A percentile compares a stretch with the other conserved stretches of the same genome.
Conservation (phyloP, 441 rosid species). For the Gossypium davidsonii region DNA sequence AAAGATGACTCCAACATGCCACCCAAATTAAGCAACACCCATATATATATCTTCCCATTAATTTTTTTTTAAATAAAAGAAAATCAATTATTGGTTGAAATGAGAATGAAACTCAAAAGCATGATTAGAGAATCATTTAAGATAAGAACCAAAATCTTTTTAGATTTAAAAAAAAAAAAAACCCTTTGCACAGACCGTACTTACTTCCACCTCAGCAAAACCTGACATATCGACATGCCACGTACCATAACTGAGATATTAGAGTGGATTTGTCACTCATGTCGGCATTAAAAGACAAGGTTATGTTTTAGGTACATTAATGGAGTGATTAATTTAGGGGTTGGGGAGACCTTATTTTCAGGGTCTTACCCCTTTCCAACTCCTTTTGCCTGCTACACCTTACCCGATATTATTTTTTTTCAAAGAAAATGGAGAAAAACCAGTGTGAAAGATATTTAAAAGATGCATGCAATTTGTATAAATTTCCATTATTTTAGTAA, state of each 20-base stretch:
- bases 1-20: conserved; percentile 15
- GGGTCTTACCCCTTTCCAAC: conserved; percentile 24
- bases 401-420: background rate
- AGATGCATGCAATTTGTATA: background rate
- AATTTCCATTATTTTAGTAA: background rate
- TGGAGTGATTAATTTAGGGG: background rate
- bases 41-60: background rate
- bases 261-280: background rate
- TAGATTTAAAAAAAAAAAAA: background rate
- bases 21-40: background rate
- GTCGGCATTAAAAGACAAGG: conserved; percentile 24
- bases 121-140: conserved; percentile 26
- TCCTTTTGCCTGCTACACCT: conserved; percentile 12
- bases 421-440: background rate
- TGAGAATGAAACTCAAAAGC: background rate
- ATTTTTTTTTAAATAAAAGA: too few species aligned
- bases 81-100: background rate
- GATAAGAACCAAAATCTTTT: background rate
- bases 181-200: background rate
- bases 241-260: conserved; percentile 6
- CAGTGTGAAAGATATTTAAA: background rate
- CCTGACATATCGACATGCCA: background rate
- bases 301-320: background rate
- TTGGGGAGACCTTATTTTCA: conserved; percentile 14
- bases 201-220: conserved; percentile 9